phyloP scores from a whole-genome alignment of 2,329 filamentous ascomycete genomes.

The Fusarium marasasianum region DNA sequence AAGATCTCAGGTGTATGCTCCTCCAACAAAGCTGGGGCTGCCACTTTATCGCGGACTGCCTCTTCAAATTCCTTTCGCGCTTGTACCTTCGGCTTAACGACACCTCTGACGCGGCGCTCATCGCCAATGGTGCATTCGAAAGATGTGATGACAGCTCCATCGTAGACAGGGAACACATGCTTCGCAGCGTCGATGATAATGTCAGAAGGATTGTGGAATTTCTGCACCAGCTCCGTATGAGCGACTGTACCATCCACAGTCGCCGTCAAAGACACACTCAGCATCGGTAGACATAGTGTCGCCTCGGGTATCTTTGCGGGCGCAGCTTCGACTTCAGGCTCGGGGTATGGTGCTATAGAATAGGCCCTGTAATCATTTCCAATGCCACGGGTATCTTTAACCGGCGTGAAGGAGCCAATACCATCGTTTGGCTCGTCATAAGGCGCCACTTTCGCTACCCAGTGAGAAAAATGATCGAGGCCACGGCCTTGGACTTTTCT shows the following conservation, averaged over 20 bases:
- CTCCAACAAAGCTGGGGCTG: accelerated
- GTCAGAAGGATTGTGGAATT: not conserved
- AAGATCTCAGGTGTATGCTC: not conserved
- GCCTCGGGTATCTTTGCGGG: accelerated
- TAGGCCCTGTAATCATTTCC: not conserved
- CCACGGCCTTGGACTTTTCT: not conserved
- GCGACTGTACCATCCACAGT: not conserved
- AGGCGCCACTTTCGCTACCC: not conserved
- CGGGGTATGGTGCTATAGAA: accelerated
- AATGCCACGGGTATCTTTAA: not conserved
- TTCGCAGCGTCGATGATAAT: not conserved
- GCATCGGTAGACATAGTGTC: not conserved
- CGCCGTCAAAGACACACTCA: not conserved
- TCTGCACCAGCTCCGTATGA: not conserved
- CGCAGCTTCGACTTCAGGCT: accelerated
- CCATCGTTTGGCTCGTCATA: not conserved
- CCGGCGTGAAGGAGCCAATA: not conserved
- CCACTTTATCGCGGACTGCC: not conserved
- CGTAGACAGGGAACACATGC: not conserved
- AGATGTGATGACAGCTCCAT: accelerated
- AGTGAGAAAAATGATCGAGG: accelerated
- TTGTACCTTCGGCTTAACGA: not conserved
- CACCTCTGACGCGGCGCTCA: not conserved
- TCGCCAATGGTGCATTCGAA: not conserved
- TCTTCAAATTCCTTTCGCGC: not conserved